phyloP scores from a whole-genome alignment of 2,329 filamentous ascomycete species.

The Pezicula neosporulosa region DNA sequence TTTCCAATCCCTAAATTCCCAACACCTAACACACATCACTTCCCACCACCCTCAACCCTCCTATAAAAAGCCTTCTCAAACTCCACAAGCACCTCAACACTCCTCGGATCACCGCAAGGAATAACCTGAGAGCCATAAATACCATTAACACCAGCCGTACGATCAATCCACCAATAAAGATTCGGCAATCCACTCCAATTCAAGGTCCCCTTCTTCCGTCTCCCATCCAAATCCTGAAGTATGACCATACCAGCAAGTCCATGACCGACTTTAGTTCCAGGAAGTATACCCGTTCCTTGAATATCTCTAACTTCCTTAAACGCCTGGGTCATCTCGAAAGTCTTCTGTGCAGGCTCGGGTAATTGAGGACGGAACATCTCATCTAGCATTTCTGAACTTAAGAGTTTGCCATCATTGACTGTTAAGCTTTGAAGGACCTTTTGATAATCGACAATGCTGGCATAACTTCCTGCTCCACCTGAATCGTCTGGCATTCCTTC shows the following conservation, averaged over 20 bases:
- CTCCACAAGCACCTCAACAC: slow-evolving; percentile 29
- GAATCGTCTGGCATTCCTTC: slow-evolving; percentile 2
- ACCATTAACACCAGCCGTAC: slow-evolving; percentile 35
- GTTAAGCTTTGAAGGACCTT: slow-evolving; percentile 9
- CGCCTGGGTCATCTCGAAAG: slow-evolving; percentile 17
- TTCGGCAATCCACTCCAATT: slow-evolving; percentile 44
- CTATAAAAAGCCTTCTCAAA: slow-evolving; percentile 38
- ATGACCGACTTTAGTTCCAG: slow-evolving; percentile 34
- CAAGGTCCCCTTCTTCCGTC: slow-evolving; percentile 36
- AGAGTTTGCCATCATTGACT: slow-evolving; percentile 6
- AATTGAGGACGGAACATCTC: slow-evolving; percentile 31
- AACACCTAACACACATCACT: no score
- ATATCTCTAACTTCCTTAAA: slow-evolving; percentile 8
- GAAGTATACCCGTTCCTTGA: slow-evolving; percentile 25
- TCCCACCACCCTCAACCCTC: no score
- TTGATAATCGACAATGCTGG: slow-evolving; percentile 1
- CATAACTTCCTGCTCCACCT: slow-evolving; percentile 6
- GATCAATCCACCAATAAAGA: slow-evolving; percentile 41
- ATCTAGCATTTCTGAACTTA: slow-evolving; percentile 2
- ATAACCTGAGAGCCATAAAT: slow-evolving; percentile 39
- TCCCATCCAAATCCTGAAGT: slow-evolving; percentile 30
- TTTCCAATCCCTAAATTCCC: no score
- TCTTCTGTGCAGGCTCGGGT: slow-evolving; percentile 14
- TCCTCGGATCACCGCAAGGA: slow-evolving; percentile 36
- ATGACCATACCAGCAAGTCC: slow-evolving; percentile 40